phyloP scores from a whole-genome alignment of 2,329 filamentous ascomycete genomes.

The Trichophyton mentagrophytes region DNA sequence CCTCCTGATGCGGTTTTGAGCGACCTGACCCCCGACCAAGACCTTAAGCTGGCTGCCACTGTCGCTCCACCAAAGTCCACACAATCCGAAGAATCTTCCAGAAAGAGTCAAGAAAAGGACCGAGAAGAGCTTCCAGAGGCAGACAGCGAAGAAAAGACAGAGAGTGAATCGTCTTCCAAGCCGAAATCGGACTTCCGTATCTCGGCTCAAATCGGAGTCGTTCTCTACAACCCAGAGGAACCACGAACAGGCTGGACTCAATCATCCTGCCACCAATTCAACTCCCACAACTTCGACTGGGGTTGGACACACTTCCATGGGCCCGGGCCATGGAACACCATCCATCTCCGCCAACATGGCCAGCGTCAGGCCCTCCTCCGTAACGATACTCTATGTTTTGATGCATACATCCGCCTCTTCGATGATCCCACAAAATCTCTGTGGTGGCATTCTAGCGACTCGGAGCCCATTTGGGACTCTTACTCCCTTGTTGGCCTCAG shows the following conservation, averaged over 20 bases:
- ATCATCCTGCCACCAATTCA: constrained; percentile 48
- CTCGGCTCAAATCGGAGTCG: constrained; percentile 49
- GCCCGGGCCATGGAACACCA: constrained; percentile 45
- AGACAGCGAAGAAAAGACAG: constrained; percentile 1
- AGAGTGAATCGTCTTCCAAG: constrained; percentile 10
- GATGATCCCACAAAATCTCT: constrained; percentile 48
- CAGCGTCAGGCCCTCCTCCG: constrained; percentile 48
- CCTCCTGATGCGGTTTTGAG: constrained; percentile 26
- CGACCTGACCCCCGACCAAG: constrained; percentile 20
- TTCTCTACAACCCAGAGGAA: constrained; percentile 51
- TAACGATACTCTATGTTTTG: constrained; percentile 49
- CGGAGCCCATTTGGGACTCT: constrained; percentile 44
- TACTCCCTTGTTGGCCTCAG: constrained; percentile 46
- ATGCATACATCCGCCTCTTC: constrained; percentile 48
- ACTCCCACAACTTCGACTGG: constrained; percentile 46
- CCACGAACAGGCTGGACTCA: constrained; percentile 46
- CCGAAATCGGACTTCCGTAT: constrained; percentile 30
- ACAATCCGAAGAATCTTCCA: constrained; percentile 7
- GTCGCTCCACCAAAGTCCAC: constrained; percentile 7
- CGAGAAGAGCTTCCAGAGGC: constrained; percentile 1
- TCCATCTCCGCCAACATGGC: constrained; percentile 43
- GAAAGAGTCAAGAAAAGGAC: constrained; percentile 10
- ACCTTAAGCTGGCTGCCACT: constrained; percentile 21
- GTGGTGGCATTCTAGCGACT: constrained; percentile 46
- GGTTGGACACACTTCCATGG: constrained; percentile 52